Evolutionary conservation across 495 filamentous ascomycete genomes (phyloP), one percentile per base, ranked within the genome.

Genomic region (Trichoderma virens): DNA sequence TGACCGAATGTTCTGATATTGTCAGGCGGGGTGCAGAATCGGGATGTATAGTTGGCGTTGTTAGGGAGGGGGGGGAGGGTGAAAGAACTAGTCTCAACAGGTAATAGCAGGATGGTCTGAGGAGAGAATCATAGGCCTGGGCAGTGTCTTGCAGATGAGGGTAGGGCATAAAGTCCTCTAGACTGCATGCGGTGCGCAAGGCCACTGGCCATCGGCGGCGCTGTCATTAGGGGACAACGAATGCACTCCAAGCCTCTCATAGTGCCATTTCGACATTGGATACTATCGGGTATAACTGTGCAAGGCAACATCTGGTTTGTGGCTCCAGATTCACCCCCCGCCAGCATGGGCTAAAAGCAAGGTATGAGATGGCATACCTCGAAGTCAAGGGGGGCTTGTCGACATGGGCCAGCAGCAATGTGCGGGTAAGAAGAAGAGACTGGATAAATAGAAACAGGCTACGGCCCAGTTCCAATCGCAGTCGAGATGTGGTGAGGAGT

Each of bases 1-100:
- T 56, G 47, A 56, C 47, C 47, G 47, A 56, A 56, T 56, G 45
- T 27, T 54, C 45, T 54, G 20, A 54, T 54, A 56, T 56, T 56
- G 47, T 56, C 47, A 56, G 47, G 47, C 47, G 47, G 47, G 47
- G 47, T 56, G 47, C 47, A 56, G 47, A 56, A 30, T 28, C 47
- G 47, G 47, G 23, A 56, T 56, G 47, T 56, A 56, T 56, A 56
- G 25, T 30, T 56, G 47, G 47, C 47, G 41, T 56, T 27, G 47
- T 14, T 23, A 47, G 43, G 43, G 43, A 45, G 47, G 28, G 47
- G 25, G 47, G 47, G 47, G 16, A 16, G 47, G 23, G 8, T 56
- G 47, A 25, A 56, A 56, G 47, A 30, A 30, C 47, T 56, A 56
- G 47, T 56, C 47, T 56, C 47, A 56, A 56, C 47, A 28, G 47